Evolutionary conservation across 2,329 filamentous ascomycete species (phyloP).

Genomic region (Xylariaceae sp.): DNA sequence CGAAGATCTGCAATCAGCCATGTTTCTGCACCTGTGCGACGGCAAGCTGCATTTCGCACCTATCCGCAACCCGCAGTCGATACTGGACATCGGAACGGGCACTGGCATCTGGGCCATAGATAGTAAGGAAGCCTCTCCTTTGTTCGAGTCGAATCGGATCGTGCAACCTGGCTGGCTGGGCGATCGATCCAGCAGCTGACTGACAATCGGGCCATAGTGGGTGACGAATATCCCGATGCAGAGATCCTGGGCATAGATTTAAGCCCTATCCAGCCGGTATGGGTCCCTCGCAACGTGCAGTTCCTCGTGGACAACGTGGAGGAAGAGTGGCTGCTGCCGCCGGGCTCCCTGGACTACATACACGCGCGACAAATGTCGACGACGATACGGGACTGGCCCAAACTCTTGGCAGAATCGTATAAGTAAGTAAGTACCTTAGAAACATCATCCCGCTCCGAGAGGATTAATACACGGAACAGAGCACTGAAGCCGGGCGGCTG

Average conservation of each 20-base stretch:
- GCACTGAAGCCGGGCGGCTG: slow-evolving; percentile 57
- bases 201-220: slow-evolving; percentile 31
- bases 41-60: slow-evolving; percentile 28
- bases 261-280: slow-evolving; percentile 44
- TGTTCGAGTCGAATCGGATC: not conserved
- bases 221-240: slow-evolving; percentile 43
- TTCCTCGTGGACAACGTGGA: slow-evolving; percentile 59
- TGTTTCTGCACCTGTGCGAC: slow-evolving; percentile 36
- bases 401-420: slow-evolving; percentile 48
- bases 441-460: slow-evolving; percentile 9
- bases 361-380: slow-evolving; percentile 59
- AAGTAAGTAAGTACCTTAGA: slow-evolving; percentile 47
- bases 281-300: slow-evolving; percentile 44
- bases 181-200: slow-evolving; percentile 1
- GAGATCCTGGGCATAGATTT: slow-evolving; percentile 45
- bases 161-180: too few species aligned
- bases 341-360: slow-evolving; percentile 61
- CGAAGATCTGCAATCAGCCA: slow-evolving; percentile 38
- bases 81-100: slow-evolving; percentile 40
- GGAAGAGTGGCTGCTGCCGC: slow-evolving; percentile 56
- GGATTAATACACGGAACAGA: slow-evolving; percentile 33
- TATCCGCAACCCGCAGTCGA: slow-evolving; percentile 20
- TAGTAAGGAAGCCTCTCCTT: slow-evolving; percentile 22
- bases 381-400: slow-evolving; percentile 59
- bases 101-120: slow-evolving; percentile 40